Percentiles rank a stretch among this genome's conserved stretches.
phyloP scores from a whole-genome alignment of 2,329 filamentous ascomycete genomes.

The Fusarium newnesense region DNA sequence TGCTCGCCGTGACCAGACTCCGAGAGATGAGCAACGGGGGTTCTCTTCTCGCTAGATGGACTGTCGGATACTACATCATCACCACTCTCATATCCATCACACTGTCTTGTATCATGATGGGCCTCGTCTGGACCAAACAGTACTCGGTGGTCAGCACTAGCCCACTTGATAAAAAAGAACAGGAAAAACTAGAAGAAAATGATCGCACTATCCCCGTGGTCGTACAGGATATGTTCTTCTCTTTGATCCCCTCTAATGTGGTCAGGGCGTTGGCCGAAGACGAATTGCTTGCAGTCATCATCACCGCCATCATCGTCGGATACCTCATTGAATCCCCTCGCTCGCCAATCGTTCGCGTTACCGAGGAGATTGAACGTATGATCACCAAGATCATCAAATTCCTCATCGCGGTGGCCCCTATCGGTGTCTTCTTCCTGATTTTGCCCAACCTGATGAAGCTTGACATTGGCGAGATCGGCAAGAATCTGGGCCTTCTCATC shows the following conservation, averaged over 20 bases:
- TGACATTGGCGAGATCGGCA: constrained; percentile 58
- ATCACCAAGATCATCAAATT: constrained; percentile 58
- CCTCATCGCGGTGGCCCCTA: constrained; percentile 60
- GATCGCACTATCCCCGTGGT: constrained; percentile 48
- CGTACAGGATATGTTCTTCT: constrained; percentile 60
- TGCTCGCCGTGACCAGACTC: constrained; percentile 61
- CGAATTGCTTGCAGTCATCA: constrained; percentile 58
- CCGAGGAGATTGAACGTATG: constrained; percentile 60
- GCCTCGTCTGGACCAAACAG: constrained; percentile 59
- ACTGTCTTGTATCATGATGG: constrained; percentile 57
- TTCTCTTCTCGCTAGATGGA: constrained; percentile 58
- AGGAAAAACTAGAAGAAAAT: background rate
- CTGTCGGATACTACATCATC: constrained; percentile 60
- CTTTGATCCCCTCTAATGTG: constrained; percentile 61
- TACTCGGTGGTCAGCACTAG: constrained; percentile 50
- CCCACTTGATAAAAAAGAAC: constrained; percentile 2
- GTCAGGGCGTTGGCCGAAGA: constrained; percentile 58
- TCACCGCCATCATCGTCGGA: constrained; percentile 58
- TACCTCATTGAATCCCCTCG: constrained; percentile 53
- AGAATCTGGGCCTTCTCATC: constrained; percentile 62
- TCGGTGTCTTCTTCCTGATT: constrained; percentile 65
- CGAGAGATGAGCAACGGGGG: constrained; percentile 57
- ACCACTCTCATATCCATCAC: constrained; percentile 62
- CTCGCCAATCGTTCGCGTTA: constrained; percentile 54
- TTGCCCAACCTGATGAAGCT: constrained; percentile 62